Base-by-base conservation (phyloP, 1,284 basidiomycete genomes). In the Sanghuangporus sanghuang region DNA sequence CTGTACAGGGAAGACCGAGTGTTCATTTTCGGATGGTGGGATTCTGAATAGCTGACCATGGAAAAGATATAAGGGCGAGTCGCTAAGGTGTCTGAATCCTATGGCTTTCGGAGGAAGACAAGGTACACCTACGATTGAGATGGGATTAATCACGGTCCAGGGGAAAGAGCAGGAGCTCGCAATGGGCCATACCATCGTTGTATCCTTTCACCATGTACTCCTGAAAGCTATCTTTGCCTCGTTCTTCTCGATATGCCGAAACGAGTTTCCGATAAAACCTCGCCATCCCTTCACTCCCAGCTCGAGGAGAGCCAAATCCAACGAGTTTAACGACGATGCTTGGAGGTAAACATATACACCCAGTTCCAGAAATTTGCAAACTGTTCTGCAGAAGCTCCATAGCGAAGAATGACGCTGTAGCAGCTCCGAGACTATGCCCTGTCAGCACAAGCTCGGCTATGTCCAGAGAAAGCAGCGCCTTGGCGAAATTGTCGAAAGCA, bases 181-280 rank as follows among this genome's bases (percentile, higher is more conserved):
- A 21, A 38, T 46, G 61, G 55, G 68, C 76, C 23, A 23, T 65
- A 81, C 83, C 83, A 69, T 86, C 83, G 66, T 84, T 84, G 67
- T 80, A 81, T 4, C 74, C 81, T 69, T 82, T 84, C 23, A 84
- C 76, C 46, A 76, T 76, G 67, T 80, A 81, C 67, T 85, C 83
- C 12, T 70, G 68, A 57, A 84, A 74, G 9, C 72, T 69, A 48
- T 73, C 70, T 27, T 72, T 64, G 8, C 81, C 81, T 61, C 79
- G 68, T 53, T 69, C 69, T 46, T 68, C 62, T 14, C 73, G 74
- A 67, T 78, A 78, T 0, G 68, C 60, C 21, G 68, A 67, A 2
- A 79, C 69, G 6, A 78, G 68, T 48, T 74, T 72, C 14, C 69
- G 72, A 78, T 79, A 85, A 61, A 76, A 76, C 21, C 71, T 67